Base-by-base conservation (phyloP, 148 eudicot genomes). In the Rhododendron ovatum region DNA sequence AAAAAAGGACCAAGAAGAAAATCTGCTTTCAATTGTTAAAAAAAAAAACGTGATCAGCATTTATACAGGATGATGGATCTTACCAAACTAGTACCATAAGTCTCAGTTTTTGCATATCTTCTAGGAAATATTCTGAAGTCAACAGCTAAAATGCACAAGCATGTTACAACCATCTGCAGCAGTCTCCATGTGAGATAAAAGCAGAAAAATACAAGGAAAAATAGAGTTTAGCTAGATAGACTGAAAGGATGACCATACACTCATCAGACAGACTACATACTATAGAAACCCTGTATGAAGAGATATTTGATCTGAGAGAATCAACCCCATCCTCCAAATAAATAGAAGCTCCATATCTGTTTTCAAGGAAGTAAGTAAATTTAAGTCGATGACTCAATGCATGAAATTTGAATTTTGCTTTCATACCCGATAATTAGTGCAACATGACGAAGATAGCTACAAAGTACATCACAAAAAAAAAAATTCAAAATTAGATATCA, bases 41-140 rank as follows among this genome's bases (percentile, higher is more conserved):
- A 65, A 39, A 5, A 5, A 5, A 55, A 55, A 4, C 0, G 7
- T 3, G 75, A 69, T 12, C 15, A 15, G 67, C 30, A 50, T 11
- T 51, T 37, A 3, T 79, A 28, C 35, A 82, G 78, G 55, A 50
- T 22, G 69, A 88, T 84, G 41, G 86, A 85, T 59, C 92, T 91
- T 92, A 97, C 99, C 98, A 95, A 89, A 87, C 98, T 90, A 89
- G 95, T 93, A 75, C 99, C 99, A 88, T 93, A 95, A 81, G 95
- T 94, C 91, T 97, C 99, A 35, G 99, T 93, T 90, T 97, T 97
- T 39, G 98, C 99, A 88, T 89, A 93, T 91, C 91, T 92, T 88
- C 99, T 91, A 82, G 99, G 99, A 85, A 93, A 97, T 92, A 95
- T 90, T 82, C 88, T 87, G 94, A 97, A 97, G 91, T 97, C 99